These are phyloP conservation scores for Hysterangium stoloniferum DNA, from an alignment of 768 basidiomycete genomes.

Conservation along the genomic window DNA sequence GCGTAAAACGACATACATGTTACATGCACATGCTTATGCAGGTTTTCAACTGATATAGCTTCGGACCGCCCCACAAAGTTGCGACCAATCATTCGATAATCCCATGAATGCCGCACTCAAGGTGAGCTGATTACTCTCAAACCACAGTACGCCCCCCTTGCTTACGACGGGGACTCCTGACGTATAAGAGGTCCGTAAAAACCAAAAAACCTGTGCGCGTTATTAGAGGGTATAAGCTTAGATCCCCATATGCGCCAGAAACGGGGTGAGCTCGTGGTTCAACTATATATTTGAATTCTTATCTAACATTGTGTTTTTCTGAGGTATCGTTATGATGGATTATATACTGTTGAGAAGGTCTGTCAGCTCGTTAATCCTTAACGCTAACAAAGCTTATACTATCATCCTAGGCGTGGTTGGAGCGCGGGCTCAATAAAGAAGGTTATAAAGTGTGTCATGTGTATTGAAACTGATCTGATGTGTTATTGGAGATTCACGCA, in stretches of 20 bases:
- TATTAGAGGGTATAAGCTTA: conserved; percentile 74
- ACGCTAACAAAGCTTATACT: neutral
- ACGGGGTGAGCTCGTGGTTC: conserved; percentile 48
- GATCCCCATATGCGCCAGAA: conserved; percentile 65
- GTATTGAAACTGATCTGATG: neutral
- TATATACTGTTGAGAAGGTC: conserved; percentile 71
- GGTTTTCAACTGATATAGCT: conserved; percentile 39
- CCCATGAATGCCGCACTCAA: conserved; percentile 60
- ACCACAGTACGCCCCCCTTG: conserved; percentile 1
- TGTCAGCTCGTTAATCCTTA: neutral
- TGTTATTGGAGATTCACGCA: no score
- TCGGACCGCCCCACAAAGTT: conserved; percentile 82
- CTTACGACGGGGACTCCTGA: neutral
- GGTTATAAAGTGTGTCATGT: conserved; percentile 34
- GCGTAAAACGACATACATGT: conserved; percentile 16
- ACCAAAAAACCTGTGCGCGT: conserved; percentile 80
- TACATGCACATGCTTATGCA: conserved; percentile 1
- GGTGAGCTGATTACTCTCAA: conserved; percentile 26
- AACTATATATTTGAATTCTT: no score
- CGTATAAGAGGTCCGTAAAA: conserved; percentile 58
- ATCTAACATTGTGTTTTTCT: no score
- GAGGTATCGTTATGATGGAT: conserved; percentile 87
- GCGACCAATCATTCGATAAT: conserved; percentile 75
- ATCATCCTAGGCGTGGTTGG: conserved; percentile 58
- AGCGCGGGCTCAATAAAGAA: conserved; percentile 56